Conservation (phyloP, 179 eudicot genomes). For the Spergularia azorica region DNA sequence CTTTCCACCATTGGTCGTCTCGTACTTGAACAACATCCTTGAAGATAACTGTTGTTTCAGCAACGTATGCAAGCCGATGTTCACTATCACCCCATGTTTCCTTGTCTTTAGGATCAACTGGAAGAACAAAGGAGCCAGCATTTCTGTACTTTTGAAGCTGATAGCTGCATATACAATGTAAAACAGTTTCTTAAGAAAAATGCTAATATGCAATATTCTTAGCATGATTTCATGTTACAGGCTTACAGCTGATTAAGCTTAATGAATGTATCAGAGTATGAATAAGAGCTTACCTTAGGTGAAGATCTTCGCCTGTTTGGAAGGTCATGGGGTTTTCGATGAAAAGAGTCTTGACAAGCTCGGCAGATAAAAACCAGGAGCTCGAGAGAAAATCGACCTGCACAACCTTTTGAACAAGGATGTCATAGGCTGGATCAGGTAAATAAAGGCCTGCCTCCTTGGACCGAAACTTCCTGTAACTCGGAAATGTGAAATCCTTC, state of each 20-base stretch:
- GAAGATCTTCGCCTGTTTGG: constrained; percentile 93
- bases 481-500: constrained; percentile 86
- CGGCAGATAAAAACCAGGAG: constrained; percentile 89
- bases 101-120: constrained; percentile 86
- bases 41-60: constrained; percentile 92
- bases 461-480: constrained; percentile 80
- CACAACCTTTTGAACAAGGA: constrained; percentile 70
- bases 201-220: too few relatives aligned
- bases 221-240: neutral
- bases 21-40: constrained; percentile 86
- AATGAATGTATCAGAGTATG: neutral
- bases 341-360: constrained; percentile 84
- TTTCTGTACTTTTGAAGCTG: constrained; percentile 94
- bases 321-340: constrained; percentile 83
- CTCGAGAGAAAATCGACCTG: constrained; percentile 96
- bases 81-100: constrained; percentile 99
- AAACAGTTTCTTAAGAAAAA: too few relatives aligned
- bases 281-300: constrained; percentile 57
- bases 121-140: constrained; percentile 82
- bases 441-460: constrained; percentile 96
- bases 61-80: constrained; percentile 86
- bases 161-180: constrained; percentile 49
- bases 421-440: constrained; percentile 97
- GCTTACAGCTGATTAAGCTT: too few relatives aligned
- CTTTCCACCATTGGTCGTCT: constrained; percentile 97